Conservation (phyloP, 129 eudicot species). For the Flaveria trinervia region DNA sequence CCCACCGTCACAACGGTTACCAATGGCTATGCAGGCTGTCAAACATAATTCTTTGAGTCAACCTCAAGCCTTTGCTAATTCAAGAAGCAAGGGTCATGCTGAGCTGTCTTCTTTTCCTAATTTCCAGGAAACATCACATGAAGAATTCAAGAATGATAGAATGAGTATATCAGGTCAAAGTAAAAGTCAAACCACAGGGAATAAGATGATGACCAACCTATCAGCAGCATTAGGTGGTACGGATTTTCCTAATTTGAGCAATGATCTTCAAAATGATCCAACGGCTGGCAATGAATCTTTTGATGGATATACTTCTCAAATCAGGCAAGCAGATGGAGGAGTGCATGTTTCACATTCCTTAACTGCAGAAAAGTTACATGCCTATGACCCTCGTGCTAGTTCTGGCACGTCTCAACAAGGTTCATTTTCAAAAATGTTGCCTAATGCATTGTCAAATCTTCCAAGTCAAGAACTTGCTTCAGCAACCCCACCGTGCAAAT, state of each 20-base stretch:
- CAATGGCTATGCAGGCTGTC: conserved; percentile 35
- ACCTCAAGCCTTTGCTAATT: conserved; percentile 40
- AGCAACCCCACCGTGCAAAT: conserved; percentile 42
- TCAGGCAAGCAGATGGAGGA: conserved; percentile 38
- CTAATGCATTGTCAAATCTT: conserved; percentile 47
- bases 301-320: conserved; percentile 32
- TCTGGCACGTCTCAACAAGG: conserved; percentile 45
- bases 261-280: conserved; percentile 52
- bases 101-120: conserved; percentile 42
- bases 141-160: conserved; percentile 40
- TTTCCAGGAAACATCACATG: conserved; percentile 40
- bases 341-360: neutral
- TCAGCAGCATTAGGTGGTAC: conserved; percentile 43
- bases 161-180: conserved; percentile 37
- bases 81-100: conserved; percentile 46
- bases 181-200: conserved; percentile 34
- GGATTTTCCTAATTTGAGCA: conserved; percentile 45
- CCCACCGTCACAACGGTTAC: conserved; percentile 70
- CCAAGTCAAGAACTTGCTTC: conserved; percentile 49
- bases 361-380: conserved; percentile 33
- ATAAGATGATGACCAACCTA: conserved; percentile 41
- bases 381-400: conserved; percentile 36
- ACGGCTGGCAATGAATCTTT: conserved; percentile 32
- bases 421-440: conserved; percentile 36
- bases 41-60: conserved; percentile 36